phyloP scores from a whole-genome alignment of 78 protist species.

The Dictyostelium citrinum region DNA sequence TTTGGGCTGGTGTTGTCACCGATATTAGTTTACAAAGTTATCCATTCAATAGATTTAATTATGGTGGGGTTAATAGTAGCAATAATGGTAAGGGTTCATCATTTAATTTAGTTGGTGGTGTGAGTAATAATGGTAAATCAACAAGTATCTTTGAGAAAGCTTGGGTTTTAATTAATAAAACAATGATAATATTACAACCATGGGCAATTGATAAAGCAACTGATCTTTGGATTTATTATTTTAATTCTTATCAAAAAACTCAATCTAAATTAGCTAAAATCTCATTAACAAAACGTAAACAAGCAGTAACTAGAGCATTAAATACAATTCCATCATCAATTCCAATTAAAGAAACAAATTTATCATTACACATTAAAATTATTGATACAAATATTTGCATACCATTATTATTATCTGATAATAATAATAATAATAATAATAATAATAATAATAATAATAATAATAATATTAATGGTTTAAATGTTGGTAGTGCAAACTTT shows the following conservation, averaged over 20 bases:
- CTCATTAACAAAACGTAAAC: not conserved
- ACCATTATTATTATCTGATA: slow-evolving; percentile 27
- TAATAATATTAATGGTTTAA: too few relatives aligned
- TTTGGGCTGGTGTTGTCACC: slow-evolving; percentile 69
- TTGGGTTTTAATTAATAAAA: slow-evolving; percentile 46
- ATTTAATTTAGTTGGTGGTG: not conserved
- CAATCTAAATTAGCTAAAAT: slow-evolving; percentile 24
- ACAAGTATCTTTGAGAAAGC: slow-evolving; percentile 46
- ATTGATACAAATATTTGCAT: slow-evolving; percentile 38
- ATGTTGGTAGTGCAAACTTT: not conserved
- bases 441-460: not conserved
- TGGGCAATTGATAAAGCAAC: slow-evolving; percentile 79
- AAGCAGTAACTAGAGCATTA: slow-evolving; percentile 30
- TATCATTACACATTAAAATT: slow-evolving; percentile 31
- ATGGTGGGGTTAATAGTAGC: not conserved
- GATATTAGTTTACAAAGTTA: slow-evolving; percentile 41
- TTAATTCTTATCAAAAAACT: slow-evolving; percentile 25
- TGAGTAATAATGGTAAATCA: not conserved
- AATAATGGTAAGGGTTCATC: not conserved
- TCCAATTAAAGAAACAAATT: slow-evolving; percentile 58
- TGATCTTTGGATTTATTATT: slow-evolving; percentile 46
- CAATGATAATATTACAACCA: slow-evolving; percentile 60
- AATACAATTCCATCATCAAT: slow-evolving; percentile 36
- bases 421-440: not conserved
- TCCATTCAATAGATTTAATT: slow-evolving; percentile 27